These are phyloP conservation scores for barrel medic (Medicago truncatula) DNA, from an alignment of 306 rosid species.

Conservation along the genomic window MtrunA17r5.0-ANR NC_053049.1:44754501-44755000, in stretches of 20 bases:
- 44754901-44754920: constrained; percentile 87
- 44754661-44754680: background rate
- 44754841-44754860: constrained; percentile 58
- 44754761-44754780: constrained; percentile 91
- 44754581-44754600: constrained; percentile 33
- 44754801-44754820: constrained; percentile 64
- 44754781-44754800: constrained; percentile 82
- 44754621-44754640: constrained; percentile 12
- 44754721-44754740: constrained; percentile 43
- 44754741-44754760: constrained; percentile 40
- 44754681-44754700: constrained; percentile 9
- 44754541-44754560: constrained; percentile 27
- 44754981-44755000: constrained; percentile 51
- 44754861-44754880: constrained; percentile 55
- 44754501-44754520: constrained; percentile 28
- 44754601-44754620: constrained; percentile 41
- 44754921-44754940: constrained; percentile 50
- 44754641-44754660: constrained; percentile 31
- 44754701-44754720: constrained; percentile 17
- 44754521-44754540: constrained; percentile 37
- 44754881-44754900: constrained; percentile 83
- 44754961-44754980: constrained; percentile 56
- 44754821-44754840: constrained; percentile 58
- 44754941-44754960: constrained; percentile 55
- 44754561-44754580: constrained; percentile 23